A percentile compares a stretch with the other conserved stretches of the same genome.
These are phyloP conservation scores for Pythium dissotocum DNA, from an alignment of 352 stramenopile species.

Conservation along the genomic window DNA sequence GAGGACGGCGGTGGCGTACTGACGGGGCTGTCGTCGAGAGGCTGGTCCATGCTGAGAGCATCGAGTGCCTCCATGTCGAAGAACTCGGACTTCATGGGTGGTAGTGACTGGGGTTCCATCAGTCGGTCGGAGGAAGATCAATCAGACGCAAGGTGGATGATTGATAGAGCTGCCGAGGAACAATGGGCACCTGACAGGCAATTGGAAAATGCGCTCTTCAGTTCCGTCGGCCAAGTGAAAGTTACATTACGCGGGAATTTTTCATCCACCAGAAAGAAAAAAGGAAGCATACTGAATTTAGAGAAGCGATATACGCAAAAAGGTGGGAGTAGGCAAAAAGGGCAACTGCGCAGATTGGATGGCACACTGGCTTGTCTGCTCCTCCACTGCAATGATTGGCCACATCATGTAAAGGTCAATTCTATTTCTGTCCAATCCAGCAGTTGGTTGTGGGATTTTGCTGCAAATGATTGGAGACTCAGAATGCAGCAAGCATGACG, in stretches of 20 bases:
- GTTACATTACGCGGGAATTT: background rate
- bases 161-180: background rate
- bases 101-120: background rate
- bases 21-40: conserved; percentile 1
- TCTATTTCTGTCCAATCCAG: background rate
- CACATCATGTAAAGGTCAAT: background rate
- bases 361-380: background rate
- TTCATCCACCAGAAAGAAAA: background rate
- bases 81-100: background rate
- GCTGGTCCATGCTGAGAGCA: background rate
- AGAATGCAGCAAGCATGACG: background rate
- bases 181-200: background rate
- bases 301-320: background rate
- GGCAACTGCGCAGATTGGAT: conserved; percentile 3
- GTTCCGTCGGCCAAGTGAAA: background rate
- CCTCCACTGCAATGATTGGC: background rate
- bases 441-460: background rate
- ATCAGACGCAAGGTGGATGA: background rate
- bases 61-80: conserved; percentile 3
- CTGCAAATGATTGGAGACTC: background rate
- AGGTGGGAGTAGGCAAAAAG: background rate
- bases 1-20: conserved; percentile 11
- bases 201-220: background rate
- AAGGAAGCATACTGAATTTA: background rate
- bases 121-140: background rate